A percentile compares a stretch with the other conserved stretches of the same genome.
Conservation (phyloP, 805 yeast genomes). For the Isabelozyma heimii region DNA sequence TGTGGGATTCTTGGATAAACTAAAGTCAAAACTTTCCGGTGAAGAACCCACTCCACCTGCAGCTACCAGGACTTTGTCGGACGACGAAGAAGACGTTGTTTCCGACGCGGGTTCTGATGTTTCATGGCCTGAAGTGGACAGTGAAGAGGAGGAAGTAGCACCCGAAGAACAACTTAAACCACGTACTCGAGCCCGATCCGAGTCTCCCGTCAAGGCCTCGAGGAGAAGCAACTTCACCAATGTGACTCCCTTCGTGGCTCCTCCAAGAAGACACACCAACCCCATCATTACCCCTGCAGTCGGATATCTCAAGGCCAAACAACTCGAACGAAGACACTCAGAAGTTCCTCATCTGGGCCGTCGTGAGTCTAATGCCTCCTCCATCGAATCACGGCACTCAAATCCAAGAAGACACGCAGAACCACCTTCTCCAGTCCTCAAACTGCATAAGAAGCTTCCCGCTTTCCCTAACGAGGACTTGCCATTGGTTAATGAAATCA, state of each 20-base stretch:
- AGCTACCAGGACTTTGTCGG: not conserved
- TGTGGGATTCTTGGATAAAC: not conserved
- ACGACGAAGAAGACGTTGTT: constrained; percentile 1
- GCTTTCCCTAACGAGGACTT: constrained; percentile 25
- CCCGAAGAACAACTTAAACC: constrained; percentile 1
- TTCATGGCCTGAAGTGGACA: constrained; percentile 2
- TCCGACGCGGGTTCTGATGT: not conserved
- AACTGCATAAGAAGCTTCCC: constrained; percentile 14
- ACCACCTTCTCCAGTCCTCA: no score
- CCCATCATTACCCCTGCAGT: constrained; percentile 14
- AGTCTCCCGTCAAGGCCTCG: constrained; percentile 8
- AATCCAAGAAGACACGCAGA: not conserved
- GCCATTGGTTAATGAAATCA: constrained; percentile 36
- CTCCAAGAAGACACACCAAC: constrained; percentile 1
- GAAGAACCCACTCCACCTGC: not conserved
- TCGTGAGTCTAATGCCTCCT: not conserved
- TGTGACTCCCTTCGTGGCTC: constrained; percentile 18
- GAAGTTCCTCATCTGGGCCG: not conserved
- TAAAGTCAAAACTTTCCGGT: not conserved
- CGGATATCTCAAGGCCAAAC: no score
- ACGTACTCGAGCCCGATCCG: not conserved
- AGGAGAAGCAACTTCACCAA: constrained; percentile 17
- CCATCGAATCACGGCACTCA: not conserved
- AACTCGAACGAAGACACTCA: no score
- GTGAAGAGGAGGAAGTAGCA: not conserved